A percentile compares a stretch with the other conserved stretches of the same genome.
phyloP scores from a whole-genome alignment of 108 stramenopile genomes.

The Nitzschia sp. region DNA sequence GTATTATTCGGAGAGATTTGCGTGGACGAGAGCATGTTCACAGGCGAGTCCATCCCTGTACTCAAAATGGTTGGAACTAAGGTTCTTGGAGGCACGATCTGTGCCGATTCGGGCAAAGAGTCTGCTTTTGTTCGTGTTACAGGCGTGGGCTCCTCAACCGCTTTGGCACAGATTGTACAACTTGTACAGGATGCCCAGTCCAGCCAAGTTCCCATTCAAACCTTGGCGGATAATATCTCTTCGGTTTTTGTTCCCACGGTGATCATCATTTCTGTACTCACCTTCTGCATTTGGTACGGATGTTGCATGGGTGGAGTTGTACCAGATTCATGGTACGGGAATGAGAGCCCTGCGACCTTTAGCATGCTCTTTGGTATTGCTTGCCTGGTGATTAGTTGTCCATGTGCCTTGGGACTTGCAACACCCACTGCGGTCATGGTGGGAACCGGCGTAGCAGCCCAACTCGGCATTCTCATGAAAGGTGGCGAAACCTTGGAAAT shows the following conservation, averaged over 20 bases:
- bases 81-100: conserved; percentile 72
- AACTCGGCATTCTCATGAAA: conserved; percentile 94
- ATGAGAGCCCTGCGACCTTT: conserved; percentile 41
- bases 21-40: conserved; percentile 90
- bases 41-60: conserved; percentile 91
- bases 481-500: conserved; percentile 93
- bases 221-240: conserved; percentile 85
- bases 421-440: conserved; percentile 95
- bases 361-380: conserved; percentile 68
- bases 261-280: conserved; percentile 60
- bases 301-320: conserved; percentile 39
- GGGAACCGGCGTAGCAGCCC: conserved; percentile 94
- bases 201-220: conserved; percentile 91
- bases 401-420: conserved; percentile 95
- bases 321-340: conserved; percentile 39
- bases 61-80: conserved; percentile 61
- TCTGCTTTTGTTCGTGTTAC: conserved; percentile 72
- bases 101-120: conserved; percentile 39
- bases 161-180: conserved; percentile 76
- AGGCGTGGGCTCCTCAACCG: conserved; percentile 70
- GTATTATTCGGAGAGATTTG: conserved; percentile 71
- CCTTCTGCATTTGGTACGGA: conserved; percentile 69
- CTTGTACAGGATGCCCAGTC: conserved; percentile 95
- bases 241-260: conserved; percentile 90
- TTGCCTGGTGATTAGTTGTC: conserved; percentile 95